These are phyloP conservation scores for grape (Vitis vinifera) DNA, from an alignment of 164 flowering plant species.

Conservation along the genomic window DNA sequence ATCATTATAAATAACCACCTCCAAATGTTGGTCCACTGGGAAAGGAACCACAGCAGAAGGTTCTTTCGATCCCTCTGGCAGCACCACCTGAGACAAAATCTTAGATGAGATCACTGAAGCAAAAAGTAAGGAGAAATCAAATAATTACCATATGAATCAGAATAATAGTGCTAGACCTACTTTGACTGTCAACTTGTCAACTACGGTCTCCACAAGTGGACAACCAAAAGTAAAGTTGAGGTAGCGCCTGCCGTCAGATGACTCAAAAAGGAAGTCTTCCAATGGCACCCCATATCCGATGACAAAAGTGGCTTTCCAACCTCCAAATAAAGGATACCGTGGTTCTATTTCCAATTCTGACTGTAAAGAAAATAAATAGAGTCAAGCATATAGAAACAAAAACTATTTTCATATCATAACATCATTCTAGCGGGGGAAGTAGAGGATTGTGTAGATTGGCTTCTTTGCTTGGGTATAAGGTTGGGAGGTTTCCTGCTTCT, in stretches of 20 bases:
- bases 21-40: constrained; percentile 61
- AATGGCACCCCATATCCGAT: constrained; percentile 91
- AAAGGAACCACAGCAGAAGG: constrained; percentile 74
- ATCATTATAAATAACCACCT: constrained; percentile 43
- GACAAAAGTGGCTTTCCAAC: constrained; percentile 91
- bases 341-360: constrained; percentile 96
- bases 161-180: constrained; percentile 35
- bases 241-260: constrained; percentile 82
- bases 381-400: not conserved
- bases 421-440: not conserved
- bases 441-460: too few species aligned
- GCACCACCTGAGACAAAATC: constrained; percentile 64
- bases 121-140: not conserved
- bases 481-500: too few species aligned
- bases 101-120: too few species aligned
- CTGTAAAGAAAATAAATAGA: constrained; percentile 40
- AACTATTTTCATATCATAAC: not conserved
- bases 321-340: constrained; percentile 95
- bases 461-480: too few species aligned
- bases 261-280: constrained; percentile 85
- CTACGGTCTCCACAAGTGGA: constrained; percentile 73
- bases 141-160: not conserved
- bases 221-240: constrained; percentile 95
- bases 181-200: constrained; percentile 79
- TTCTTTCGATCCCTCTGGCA: constrained; percentile 92